Conservation (phyloP, 257 asterid species). For the Solanum dulcamara region DNA sequence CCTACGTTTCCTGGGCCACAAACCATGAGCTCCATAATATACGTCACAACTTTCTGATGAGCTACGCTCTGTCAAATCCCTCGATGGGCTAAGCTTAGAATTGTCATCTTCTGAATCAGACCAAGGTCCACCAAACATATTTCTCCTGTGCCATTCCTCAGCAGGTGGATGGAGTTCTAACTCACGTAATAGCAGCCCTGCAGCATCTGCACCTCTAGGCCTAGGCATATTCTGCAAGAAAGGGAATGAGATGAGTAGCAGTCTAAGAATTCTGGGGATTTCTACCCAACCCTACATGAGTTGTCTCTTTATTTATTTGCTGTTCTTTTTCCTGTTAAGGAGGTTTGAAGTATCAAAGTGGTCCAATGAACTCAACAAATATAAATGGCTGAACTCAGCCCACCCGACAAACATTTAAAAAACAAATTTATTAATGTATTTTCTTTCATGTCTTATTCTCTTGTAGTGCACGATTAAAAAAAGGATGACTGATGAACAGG, state of each 20-base stretch:
- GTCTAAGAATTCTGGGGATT: background rate
- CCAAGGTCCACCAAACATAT: constrained; percentile 99
- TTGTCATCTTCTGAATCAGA: constrained; percentile 68
- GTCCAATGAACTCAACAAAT: background rate
- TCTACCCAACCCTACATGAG: background rate
- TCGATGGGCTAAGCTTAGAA: constrained; percentile 33
- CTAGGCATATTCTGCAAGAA: constrained; percentile 88
- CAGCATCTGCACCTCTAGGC: constrained; percentile 99
- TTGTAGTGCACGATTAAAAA: background rate
- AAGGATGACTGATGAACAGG: background rate
- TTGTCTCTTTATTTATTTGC: background rate
- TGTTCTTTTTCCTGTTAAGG: background rate
- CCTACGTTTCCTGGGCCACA: constrained; percentile 99
- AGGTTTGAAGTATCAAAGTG: background rate
- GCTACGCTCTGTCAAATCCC: constrained; percentile 37
- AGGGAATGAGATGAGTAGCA: background rate
- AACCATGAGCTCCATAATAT: constrained; percentile 57
- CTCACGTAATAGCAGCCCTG: constrained; percentile 96
- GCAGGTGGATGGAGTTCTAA: constrained; percentile 98
- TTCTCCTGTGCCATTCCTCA: constrained; percentile 98
- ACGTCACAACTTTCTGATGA: constrained; percentile 41
- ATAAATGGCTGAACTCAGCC: background rate
- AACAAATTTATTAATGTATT: background rate
- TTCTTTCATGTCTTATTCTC: background rate
- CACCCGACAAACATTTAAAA: background rate